These are phyloP conservation scores for Thymus mandschuricus DNA, from an alignment of 257 asterid species.

Conservation along the genomic window DNA sequence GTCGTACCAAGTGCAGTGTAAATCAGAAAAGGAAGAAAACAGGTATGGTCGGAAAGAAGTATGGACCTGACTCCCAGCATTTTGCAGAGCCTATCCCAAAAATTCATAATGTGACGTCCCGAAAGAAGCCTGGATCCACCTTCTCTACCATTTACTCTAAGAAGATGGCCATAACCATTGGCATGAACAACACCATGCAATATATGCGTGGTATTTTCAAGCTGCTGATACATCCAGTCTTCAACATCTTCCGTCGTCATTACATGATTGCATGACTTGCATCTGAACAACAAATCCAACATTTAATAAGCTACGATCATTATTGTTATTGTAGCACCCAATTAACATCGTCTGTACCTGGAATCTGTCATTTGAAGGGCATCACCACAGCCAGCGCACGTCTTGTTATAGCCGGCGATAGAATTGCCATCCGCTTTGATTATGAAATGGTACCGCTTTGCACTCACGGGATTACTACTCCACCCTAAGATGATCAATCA, in stretches of 20 bases:
- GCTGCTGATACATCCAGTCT: slow-evolving; percentile 90
- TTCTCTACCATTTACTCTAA: slow-evolving; percentile 95
- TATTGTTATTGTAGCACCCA: neutral
- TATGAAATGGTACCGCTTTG: slow-evolving; percentile 89
- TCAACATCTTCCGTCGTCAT: slow-evolving; percentile 88
- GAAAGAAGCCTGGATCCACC: slow-evolving; percentile 91
- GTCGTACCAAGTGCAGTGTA: neutral
- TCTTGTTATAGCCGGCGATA: slow-evolving; percentile 67
- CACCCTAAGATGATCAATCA: slow-evolving; percentile 53
- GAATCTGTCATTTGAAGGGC: slow-evolving; percentile 67
- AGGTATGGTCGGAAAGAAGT: neutral
- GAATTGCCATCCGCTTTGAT: slow-evolving; percentile 91
- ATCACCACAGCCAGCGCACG: slow-evolving; percentile 85
- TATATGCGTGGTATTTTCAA: slow-evolving; percentile 86
- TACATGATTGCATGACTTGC: slow-evolving; percentile 83
- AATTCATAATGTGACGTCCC: slow-evolving; percentile 77
- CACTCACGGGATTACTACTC: slow-evolving; percentile 93
- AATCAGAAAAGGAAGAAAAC: neutral
- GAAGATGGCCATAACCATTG: slow-evolving; percentile 94
- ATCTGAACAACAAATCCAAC: slow-evolving; percentile 42
- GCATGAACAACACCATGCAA: slow-evolving; percentile 87
- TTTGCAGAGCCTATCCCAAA: slow-evolving; percentile 89
- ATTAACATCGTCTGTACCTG: slow-evolving; percentile 48
- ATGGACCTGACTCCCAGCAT: slow-evolving; percentile 76
- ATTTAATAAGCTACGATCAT: neutral